Evolutionary conservation across 768 basidiomycete species (phyloP), one percentile per base, ranked within the genome.

Genomic region (Tremella fuciformis): DNA sequence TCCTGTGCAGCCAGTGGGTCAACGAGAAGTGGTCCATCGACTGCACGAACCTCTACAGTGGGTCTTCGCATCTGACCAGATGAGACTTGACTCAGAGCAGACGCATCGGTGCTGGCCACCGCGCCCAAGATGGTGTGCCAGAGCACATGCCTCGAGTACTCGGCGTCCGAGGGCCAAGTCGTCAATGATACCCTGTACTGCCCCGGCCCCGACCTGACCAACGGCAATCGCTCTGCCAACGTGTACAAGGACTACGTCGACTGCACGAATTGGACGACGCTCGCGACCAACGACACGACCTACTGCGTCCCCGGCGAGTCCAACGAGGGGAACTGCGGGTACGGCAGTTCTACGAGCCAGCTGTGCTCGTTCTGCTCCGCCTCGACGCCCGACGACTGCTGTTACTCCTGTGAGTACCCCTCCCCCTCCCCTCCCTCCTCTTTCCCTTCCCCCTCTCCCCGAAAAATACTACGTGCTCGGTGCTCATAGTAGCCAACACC

Each of bases 61-160:
- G 57, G 71, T 66, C 22, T 16, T 44, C 42, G 1, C 15, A 1
- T 21, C 53, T 46, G 19, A 46, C 13, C 25, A 26, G 25, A 8
- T 57, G 42, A 22, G 11, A 25, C 2, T 8, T 18, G 18, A 18
- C 42, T 46, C 6, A 46, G 11, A 13, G 8, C 42, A 74, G 69
- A 71, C 38, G 59, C 58, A 6, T 58, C 64, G 2, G 53, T 60
- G 22, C 62, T 64, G 1, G 68, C 73, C 2, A 70, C 70, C 22
- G 63, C 68, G 13, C 70, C 62, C 22, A 77, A 73, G 63, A 76
- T 76, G 71, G 65, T 77, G 21, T 77, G 76, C 25, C 74, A 74
- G 41, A 13, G 58, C 13, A 74, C 74, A 9, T 77, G 76, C 52
- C 61, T 73, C 16, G 62, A 75, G 48, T 73, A 71, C 58, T 67